phyloP scores from a whole-genome alignment of 2,329 filamentous ascomycete genomes.

The Claviceps maximensis region DNA sequence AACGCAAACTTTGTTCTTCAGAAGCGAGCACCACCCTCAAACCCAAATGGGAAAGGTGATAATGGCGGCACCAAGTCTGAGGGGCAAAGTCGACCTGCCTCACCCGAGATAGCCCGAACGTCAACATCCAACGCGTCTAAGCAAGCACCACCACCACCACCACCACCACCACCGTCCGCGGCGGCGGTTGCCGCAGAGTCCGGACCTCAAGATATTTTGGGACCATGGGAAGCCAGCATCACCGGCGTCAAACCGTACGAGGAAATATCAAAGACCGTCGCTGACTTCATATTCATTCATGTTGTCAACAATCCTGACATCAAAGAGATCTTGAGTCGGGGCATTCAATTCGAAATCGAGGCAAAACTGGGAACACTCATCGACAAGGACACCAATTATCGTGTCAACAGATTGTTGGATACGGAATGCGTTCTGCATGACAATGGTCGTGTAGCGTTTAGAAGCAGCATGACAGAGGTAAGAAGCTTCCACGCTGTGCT shows the following conservation, averaged over 20 bases:
- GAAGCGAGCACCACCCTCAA: conserved; percentile 20
- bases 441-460: conserved; percentile 53
- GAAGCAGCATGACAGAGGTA: conserved; percentile 84
- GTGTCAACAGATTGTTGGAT: conserved; percentile 52
- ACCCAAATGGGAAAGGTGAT: conserved; percentile 27
- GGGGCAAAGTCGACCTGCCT: conserved; percentile 29
- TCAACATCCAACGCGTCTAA: conserved; percentile 12
- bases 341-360: conserved; percentile 79
- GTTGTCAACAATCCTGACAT: conserved; percentile 57
- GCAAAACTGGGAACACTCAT: conserved; percentile 80
- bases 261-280: conserved; percentile 61
- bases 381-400: conserved; percentile 55
- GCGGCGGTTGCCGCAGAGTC: conserved; percentile 15
- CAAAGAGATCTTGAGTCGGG: conserved; percentile 46
- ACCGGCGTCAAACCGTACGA: conserved; percentile 59
- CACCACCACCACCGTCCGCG: conserved; percentile 12
- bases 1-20: conserved; percentile 34
- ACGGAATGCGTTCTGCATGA: conserved; percentile 59
- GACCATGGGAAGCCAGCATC: conserved; percentile 54
- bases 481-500: conserved; percentile 13
- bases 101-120: conserved; percentile 30
- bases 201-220: conserved; percentile 27
- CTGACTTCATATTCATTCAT: conserved; percentile 65
- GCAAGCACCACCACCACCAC: conserved; percentile 2
- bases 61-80: conserved; percentile 15